phyloP scores from a whole-genome alignment of 179 eudicot species.

The Patellifolia procumbens region DNA sequence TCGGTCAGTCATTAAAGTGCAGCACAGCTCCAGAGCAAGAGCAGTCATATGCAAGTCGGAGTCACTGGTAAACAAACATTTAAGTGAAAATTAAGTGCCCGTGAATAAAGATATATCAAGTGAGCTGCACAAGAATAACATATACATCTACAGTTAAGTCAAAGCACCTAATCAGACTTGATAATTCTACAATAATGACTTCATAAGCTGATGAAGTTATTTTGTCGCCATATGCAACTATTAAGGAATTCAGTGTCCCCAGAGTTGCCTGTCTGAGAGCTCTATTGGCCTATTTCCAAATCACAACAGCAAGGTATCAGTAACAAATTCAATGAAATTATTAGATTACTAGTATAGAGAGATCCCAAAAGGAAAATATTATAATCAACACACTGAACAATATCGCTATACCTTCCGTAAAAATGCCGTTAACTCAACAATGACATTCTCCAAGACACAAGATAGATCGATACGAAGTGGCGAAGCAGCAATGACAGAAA shows the following conservation, averaged over 20 bases:
- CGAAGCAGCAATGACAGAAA: constrained; percentile 91
- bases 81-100: too few species aligned
- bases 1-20: constrained; percentile 89
- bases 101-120: too few species aligned
- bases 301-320: constrained; percentile 18
- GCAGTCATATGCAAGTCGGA: constrained; percentile 99
- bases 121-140: not conserved
- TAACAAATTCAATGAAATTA: not conserved
- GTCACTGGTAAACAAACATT: constrained; percentile 56
- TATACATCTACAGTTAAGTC: not conserved
- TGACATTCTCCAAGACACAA: constrained; percentile 83
- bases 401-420: constrained; percentile 68
- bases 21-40: constrained; percentile 90
- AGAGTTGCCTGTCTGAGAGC: constrained; percentile 93
- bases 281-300: constrained; percentile 75
- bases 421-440: constrained; percentile 87
- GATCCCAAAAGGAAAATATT: constrained; percentile 9
- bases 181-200: constrained; percentile 88
- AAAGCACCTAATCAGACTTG: constrained; percentile 84
- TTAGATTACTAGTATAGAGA: not conserved
- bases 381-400: not conserved
- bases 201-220: constrained; percentile 91
- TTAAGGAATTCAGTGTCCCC: constrained; percentile 84
- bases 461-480: constrained; percentile 77
- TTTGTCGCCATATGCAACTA: constrained; percentile 90